phyloP scores from a whole-genome alignment of 768 basidiomycete species.

The Macrolepiota albuminosa region DNA sequence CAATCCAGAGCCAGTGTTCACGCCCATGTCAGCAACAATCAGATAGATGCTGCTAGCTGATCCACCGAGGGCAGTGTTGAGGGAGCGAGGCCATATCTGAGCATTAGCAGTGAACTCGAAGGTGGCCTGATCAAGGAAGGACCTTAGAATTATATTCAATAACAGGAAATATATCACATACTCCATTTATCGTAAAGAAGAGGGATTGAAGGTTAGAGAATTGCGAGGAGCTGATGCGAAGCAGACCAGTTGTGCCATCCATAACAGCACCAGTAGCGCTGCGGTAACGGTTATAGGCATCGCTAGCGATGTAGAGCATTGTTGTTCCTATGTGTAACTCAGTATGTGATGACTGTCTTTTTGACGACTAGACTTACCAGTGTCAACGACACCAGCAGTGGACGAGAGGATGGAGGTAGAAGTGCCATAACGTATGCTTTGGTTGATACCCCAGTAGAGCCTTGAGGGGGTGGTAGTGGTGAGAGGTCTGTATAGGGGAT shows the following conservation, averaged over 20 bases:
- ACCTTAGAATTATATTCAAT: background rate
- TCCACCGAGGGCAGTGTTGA: conserved; percentile 30
- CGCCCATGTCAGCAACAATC: conserved; percentile 32
- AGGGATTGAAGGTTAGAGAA: conserved; percentile 47
- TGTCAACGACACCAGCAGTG: conserved; percentile 58
- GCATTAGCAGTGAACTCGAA: conserved; percentile 34
- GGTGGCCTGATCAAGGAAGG: conserved; percentile 19
- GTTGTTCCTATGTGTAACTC: conserved; percentile 34
- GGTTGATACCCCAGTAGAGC: conserved; percentile 56
- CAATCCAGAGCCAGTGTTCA: conserved; percentile 34
- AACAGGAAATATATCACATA: conserved; percentile 20
- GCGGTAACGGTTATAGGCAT: conserved; percentile 39
- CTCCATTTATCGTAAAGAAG: conserved; percentile 49
- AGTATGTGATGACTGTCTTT: too few species aligned
- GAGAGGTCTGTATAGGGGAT: conserved; percentile 10
- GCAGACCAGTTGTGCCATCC: conserved; percentile 39
- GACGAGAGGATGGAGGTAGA: conserved; percentile 35
- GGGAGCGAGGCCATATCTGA: conserved; percentile 30
- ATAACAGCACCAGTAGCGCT: conserved; percentile 37
- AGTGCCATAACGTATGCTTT: conserved; percentile 47
- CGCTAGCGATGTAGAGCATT: conserved; percentile 38
- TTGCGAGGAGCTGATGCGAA: conserved; percentile 45
- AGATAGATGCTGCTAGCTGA: conserved; percentile 24
- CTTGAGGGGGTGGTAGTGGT: conserved; percentile 42
- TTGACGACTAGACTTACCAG: conserved; percentile 26